These are phyloP conservation scores for Fusarium torulosum DNA, from an alignment of 2,329 filamentous ascomycete species.

Conservation along the genomic window DNA sequence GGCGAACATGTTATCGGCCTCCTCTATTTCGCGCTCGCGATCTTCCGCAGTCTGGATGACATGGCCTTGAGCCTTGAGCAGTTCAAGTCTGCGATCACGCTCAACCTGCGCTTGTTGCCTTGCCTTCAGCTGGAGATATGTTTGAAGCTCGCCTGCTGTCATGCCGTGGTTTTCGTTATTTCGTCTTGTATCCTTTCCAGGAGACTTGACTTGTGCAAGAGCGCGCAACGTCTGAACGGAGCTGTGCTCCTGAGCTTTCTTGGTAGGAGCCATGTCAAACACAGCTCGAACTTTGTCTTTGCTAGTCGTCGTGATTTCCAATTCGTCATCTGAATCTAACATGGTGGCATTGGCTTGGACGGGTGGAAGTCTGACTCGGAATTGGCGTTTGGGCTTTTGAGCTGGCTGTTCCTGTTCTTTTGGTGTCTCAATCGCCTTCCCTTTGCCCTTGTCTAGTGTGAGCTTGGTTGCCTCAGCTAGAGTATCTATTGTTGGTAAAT, in stretches of 20 bases:
- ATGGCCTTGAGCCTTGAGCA: slow-evolving; percentile 83
- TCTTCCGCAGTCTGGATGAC: slow-evolving; percentile 88
- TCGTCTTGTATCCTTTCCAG: slow-evolving; percentile 63
- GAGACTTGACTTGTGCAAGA: slow-evolving; percentile 78
- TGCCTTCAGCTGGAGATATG: slow-evolving; percentile 76
- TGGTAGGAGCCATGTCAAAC: slow-evolving; percentile 76
- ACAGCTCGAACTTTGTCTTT: slow-evolving; percentile 70
- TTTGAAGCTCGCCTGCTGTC: slow-evolving; percentile 76
- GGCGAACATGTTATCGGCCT: slow-evolving; percentile 89
- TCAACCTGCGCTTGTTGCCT: slow-evolving; percentile 84
- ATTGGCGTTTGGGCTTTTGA: slow-evolving; percentile 58
- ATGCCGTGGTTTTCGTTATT: slow-evolving; percentile 67
- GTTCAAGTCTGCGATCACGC: slow-evolving; percentile 80
- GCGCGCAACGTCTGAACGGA: slow-evolving; percentile 77
- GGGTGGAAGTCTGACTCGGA: slow-evolving; percentile 64
- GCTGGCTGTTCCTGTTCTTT: slow-evolving; percentile 41
- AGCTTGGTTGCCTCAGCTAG: slow-evolving; percentile 50
- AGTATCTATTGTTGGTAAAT: slow-evolving; percentile 53
- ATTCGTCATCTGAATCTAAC: slow-evolving; percentile 67
- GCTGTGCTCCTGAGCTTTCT: slow-evolving; percentile 71
- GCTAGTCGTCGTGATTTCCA: slow-evolving; percentile 69
- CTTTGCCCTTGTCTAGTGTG: slow-evolving; percentile 70
- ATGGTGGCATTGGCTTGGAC: slow-evolving; percentile 55
- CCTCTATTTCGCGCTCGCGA: slow-evolving; percentile 81
- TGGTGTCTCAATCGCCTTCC: slow-evolving; percentile 58